A percentile compares a stretch with the other conserved stretches of the same genome.
phyloP scores from a whole-genome alignment of 2,329 filamentous ascomycete species.

The Exophiala aquamarina region DNA sequence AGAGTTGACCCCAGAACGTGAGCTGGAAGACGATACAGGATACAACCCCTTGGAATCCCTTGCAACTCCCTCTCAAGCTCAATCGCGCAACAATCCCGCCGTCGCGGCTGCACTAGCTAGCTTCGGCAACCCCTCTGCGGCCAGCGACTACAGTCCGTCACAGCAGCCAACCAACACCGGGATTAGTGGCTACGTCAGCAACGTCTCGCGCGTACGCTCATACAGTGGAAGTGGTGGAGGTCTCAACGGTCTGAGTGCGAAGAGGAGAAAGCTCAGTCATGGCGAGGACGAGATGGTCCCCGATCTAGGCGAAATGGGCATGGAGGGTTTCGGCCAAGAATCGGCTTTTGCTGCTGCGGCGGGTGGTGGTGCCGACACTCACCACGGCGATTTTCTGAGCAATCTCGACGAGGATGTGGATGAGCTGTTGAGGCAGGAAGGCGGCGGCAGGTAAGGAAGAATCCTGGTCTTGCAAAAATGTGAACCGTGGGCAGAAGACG shows the following conservation, averaged over 20 bases:
- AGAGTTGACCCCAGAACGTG: constrained; percentile 27
- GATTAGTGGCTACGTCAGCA: background rate
- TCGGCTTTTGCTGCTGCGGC: background rate
- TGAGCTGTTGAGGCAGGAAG: constrained; percentile 55
- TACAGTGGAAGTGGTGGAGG: constrained; percentile 24
- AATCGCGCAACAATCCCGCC: constrained; percentile 21
- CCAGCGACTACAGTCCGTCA: constrained; percentile 2
- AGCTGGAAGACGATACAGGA: constrained; percentile 1
- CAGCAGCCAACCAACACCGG: background rate
- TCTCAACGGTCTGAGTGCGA: constrained; percentile 36
- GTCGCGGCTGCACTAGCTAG: constrained; percentile 23
- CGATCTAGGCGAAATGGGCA: constrained; percentile 28
- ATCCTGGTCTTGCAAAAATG: too few relatives aligned
- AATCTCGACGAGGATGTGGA: constrained; percentile 63
- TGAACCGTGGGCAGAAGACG: too few relatives aligned
- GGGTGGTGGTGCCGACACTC: background rate
- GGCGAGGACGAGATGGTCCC: constrained; percentile 45
- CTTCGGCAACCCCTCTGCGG: constrained; percentile 12
- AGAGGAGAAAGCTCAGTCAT: constrained; percentile 51
- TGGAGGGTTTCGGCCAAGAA: constrained; percentile 20
- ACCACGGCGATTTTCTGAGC: constrained; percentile 51
- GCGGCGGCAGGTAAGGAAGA: constrained; percentile 13
- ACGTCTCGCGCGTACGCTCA: constrained; percentile 9
- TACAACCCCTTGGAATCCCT: background rate
- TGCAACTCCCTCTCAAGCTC: background rate